Evolutionary conservation across 2,329 filamentous ascomycete genomes (phyloP).

Genomic region (Neonectria sp.): DNA sequence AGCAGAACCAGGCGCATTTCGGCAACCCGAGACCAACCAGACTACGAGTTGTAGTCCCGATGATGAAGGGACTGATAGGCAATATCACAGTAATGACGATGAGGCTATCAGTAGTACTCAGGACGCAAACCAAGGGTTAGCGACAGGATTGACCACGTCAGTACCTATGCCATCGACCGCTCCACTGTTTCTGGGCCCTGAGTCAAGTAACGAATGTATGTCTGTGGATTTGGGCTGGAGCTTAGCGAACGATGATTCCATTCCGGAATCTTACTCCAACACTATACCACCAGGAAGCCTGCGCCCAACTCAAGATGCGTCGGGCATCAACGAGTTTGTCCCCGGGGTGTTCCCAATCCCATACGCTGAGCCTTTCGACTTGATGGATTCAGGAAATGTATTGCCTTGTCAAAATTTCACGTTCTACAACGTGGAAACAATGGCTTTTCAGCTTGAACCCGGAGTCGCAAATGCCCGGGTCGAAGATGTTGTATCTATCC

Average conservation of each 20-base stretch:
- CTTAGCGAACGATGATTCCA: not conserved
- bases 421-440: not conserved
- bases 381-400: not conserved
- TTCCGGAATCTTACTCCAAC: not conserved
- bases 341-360: not conserved
- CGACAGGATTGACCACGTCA: not conserved
- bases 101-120: not conserved
- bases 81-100: constrained; percentile 1
- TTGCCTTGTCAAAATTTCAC: not conserved
- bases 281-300: not conserved
- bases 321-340: not conserved
- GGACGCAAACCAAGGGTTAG: not conserved
- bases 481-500: not conserved
- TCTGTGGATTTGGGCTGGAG: not conserved
- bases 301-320: not conserved
- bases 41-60: not conserved
- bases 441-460: not conserved
- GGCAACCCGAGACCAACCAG: not conserved
- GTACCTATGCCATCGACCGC: not conserved
- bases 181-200: not conserved
- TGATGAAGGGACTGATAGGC: not conserved
- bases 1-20: not conserved
- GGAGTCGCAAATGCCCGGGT: not conserved
- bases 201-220: not conserved
- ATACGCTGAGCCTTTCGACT: not conserved